Evolutionary conservation across 2,329 filamentous ascomycete species (phyloP).

Genomic region (Monosporascus sp.): DNA sequence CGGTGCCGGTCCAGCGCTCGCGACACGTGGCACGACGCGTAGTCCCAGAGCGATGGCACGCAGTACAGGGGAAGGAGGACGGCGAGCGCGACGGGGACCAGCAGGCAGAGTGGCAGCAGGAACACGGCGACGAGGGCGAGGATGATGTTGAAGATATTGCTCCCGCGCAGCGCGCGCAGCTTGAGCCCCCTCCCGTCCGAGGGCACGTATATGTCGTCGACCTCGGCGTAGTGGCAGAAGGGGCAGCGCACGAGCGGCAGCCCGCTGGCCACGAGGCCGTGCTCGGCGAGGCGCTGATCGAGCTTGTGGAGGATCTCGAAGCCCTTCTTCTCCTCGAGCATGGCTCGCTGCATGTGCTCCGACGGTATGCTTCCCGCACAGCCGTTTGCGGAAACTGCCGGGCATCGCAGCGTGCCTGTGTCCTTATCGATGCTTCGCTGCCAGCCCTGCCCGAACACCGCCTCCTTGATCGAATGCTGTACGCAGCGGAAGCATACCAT

Average conservation of each 20-base stretch:
- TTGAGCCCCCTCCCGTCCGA: constrained; percentile 48
- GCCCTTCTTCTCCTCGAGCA: constrained; percentile 64
- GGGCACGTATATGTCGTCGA: constrained; percentile 69
- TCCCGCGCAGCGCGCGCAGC: constrained; percentile 50
- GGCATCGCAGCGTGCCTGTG: constrained; percentile 71
- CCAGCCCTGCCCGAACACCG: constrained; percentile 91
- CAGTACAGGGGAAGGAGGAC: constrained; percentile 39
- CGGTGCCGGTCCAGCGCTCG: constrained; percentile 61
- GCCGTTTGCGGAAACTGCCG: constrained; percentile 66
- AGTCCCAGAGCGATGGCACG: constrained; percentile 35
- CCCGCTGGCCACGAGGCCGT: constrained; percentile 66
- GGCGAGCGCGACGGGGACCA: constrained; percentile 47
- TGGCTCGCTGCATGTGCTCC: constrained; percentile 65
- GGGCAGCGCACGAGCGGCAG: constrained; percentile 78
- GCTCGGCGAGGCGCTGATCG: constrained; percentile 72
- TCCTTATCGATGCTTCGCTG: constrained; percentile 68
- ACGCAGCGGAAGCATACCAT: constrained; percentile 80
- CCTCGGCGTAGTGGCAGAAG: constrained; percentile 87
- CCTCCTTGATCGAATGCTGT: constrained; percentile 74
- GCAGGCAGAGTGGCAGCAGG: constrained; percentile 46
- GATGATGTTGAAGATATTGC: constrained; percentile 40
- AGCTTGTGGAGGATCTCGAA: constrained; percentile 68
- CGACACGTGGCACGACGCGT: constrained; percentile 42
- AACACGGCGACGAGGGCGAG: constrained; percentile 22
- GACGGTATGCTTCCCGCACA: constrained; percentile 70